Evolutionary conservation across 208 protist genomes (phyloP), one percentile per base, ranked within the genome.

Genomic region (Leishmania tarentolae): DNA sequence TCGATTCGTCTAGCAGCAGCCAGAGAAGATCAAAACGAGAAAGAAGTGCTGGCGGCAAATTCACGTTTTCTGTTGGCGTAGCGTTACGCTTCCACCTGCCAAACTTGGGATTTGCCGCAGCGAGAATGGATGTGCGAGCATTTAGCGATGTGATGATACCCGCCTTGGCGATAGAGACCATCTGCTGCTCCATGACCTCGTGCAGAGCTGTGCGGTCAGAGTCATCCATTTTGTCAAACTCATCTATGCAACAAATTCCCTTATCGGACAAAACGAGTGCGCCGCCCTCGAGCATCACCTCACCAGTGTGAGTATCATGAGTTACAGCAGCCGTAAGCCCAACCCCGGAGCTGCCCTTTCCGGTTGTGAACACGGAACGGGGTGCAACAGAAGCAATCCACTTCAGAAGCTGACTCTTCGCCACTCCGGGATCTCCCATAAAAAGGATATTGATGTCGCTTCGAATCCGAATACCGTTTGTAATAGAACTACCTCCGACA

Each of bases 211-310:
- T 99, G 65, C 98, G 90, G 82, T 99, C 98, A 8, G 86, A 88
- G 77, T 99, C 99, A 81, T 94, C 94, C 99, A 99, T 99, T 84
- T 99, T 99, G 91, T 99, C 99, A 87, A 99, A 99, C 90, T 99
- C 99, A 88, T 99, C 99, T 79, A 99, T 99, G 89, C 99, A 99
- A 93, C 99, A 99, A 57, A 99, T 94, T 74, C 99, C 99, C 35
- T 96, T 92, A 85, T 99, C 99, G 46, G 93, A 95, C 31, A 99
- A 88, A 42, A 99, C 98, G 7, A 99, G 92, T 9, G 99, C 99
- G 76, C 99, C 97, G 56, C 92, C 96, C 86, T 99, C 99, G 44
- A 98, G 91, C 87, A 97, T 90, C 7, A 95, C 91, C 75, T 99
- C 99, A 31, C 94, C 88, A 8, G 99, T 99, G 47, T 99, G 96